A percentile compares a stretch with the other conserved stretches of the same genome.
Evolutionary conservation across 164 flowering plant species (phyloP).

Genomic region (Berberis vulgaris): DNA sequence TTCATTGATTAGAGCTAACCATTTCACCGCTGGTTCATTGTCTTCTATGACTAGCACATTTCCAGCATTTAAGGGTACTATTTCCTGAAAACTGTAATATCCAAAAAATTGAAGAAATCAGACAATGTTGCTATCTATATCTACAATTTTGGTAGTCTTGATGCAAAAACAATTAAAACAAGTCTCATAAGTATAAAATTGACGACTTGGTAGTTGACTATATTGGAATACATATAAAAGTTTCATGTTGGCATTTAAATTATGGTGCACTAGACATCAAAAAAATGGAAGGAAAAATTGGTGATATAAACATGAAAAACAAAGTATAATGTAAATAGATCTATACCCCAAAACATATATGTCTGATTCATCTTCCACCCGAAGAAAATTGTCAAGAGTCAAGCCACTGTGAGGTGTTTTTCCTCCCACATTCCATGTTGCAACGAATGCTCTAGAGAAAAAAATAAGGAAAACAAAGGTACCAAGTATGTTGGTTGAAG

Average conservation of each 20-base stretch:
- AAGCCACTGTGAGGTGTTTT: conserved; percentile 48
- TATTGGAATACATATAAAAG: too few species aligned
- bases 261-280: too few species aligned
- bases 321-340: neutral
- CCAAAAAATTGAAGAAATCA: neutral
- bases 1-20: conserved; percentile 59
- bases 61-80: conserved; percentile 89
- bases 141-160: too few species aligned
- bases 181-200: too few species aligned
- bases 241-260: too few species aligned
- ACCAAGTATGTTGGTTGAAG: neutral
- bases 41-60: conserved; percentile 82
- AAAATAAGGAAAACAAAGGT: neutral
- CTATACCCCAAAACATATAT: conserved; percentile 70
- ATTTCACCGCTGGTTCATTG: conserved; percentile 71
- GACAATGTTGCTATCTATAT: neutral
- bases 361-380: conserved; percentile 37
- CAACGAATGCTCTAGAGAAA: conserved; percentile 48
- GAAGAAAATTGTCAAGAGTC: conserved; percentile 52
- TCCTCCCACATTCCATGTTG: conserved; percentile 88
- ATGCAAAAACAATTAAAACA: too few species aligned
- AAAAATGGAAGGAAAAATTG: too few species aligned
- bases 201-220: too few species aligned
- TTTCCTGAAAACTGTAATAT: conserved; percentile 70
- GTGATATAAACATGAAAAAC: too few species aligned